Conservation (phyloP, 1,284 basidiomycete genomes). For the Tilletia walkeri region DNA sequence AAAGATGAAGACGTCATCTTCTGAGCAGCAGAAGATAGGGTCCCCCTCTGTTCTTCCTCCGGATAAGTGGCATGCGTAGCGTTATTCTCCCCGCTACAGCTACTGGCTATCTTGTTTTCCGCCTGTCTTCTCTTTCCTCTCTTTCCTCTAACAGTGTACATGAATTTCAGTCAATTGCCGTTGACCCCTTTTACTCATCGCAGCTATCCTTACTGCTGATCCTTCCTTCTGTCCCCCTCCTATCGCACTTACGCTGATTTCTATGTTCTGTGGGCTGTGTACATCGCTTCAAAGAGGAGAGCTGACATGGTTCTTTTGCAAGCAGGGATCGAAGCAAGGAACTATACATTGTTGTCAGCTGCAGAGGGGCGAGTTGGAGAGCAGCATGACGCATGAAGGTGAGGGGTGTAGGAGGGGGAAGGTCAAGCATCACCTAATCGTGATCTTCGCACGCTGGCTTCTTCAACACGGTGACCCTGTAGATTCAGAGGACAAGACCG, state of each 20-base stretch:
- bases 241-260: too few relatives aligned
- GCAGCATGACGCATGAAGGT: too few relatives aligned
- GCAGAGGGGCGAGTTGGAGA: too few relatives aligned
- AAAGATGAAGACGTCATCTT: conserved; percentile 56
- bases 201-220: too few relatives aligned
- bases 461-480: background rate
- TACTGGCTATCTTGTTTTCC: background rate
- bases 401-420: too few relatives aligned
- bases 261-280: too few relatives aligned
- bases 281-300: too few relatives aligned
- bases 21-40: conserved; percentile 20
- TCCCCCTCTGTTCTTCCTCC: background rate
- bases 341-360: too few relatives aligned
- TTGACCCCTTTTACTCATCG: background rate
- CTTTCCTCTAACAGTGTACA: conserved; percentile 4
- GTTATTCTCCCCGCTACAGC: background rate
- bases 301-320: too few relatives aligned
- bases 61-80: background rate
- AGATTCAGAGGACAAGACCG: background rate
- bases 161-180: background rate
- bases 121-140: background rate
- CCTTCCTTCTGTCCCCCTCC: too few relatives aligned
- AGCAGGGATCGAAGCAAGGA: too few relatives aligned
- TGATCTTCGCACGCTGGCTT: background rate
- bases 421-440: too few relatives aligned